Conservation (phyloP, 441 rosid species). For the Adansonia rubrostipa region DNA sequence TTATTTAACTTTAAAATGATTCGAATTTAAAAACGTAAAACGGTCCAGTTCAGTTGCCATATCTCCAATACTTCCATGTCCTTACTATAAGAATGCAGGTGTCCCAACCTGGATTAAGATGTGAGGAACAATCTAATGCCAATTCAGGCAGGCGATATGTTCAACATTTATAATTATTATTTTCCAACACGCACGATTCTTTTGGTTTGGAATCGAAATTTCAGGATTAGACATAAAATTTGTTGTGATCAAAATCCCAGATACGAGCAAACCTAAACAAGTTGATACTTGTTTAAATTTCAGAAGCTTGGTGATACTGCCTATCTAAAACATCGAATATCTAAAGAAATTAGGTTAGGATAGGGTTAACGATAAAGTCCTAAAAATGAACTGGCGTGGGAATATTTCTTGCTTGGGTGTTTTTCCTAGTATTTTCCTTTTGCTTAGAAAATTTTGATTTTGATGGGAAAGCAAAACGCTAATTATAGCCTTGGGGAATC, state of each 20-base stretch:
- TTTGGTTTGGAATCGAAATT: not conserved
- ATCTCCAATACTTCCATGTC: no score
- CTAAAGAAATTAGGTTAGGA: not conserved
- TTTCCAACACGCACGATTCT: not conserved
- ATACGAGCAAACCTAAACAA: not conserved
- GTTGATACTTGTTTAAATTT: not conserved
- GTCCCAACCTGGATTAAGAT: not conserved
- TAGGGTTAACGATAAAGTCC: not conserved
- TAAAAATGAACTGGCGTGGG: constrained; percentile 5
- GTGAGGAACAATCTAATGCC: not conserved
- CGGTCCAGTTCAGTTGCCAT: no score
- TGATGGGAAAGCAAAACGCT: not conserved
- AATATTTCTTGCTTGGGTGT: not conserved
- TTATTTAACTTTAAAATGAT: no score
- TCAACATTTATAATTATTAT: not conserved
- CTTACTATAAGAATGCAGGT: no score
- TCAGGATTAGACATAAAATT: not conserved
- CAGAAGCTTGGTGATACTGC: not conserved
- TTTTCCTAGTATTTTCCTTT: not conserved
- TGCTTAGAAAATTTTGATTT: not conserved
- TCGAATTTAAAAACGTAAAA: no score
- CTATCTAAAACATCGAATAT: not conserved
- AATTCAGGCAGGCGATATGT: not conserved
- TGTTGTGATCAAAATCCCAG: not conserved
- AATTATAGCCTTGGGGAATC: not conserved